phyloP scores from a whole-genome alignment of 2,329 filamentous ascomycete species.

The Juglanconis sp. region DNA sequence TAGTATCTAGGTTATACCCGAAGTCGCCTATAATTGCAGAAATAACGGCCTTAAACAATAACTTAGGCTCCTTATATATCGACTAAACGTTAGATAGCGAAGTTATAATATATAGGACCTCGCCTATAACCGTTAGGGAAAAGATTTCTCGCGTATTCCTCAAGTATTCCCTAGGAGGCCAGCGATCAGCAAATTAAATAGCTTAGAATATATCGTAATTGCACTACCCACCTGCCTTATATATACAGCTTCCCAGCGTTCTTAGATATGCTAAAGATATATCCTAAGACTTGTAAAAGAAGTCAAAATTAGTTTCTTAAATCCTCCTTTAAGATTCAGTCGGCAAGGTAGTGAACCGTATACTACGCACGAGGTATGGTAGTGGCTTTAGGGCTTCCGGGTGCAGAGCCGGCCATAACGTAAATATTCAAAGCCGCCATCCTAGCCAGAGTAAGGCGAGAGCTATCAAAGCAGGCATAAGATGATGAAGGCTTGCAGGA shows the following conservation, averaged over 20 bases:
- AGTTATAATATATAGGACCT: slow-evolving; percentile 2
- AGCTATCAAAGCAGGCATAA: background rate
- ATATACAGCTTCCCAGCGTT: background rate
- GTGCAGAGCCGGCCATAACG: background rate
- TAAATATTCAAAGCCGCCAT: background rate
- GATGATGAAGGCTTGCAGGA: background rate
- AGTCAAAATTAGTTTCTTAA: background rate
- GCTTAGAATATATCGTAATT: background rate
- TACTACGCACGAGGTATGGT: background rate
- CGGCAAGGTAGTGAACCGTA: background rate
- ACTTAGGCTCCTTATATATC: background rate
- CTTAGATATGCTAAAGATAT: background rate
- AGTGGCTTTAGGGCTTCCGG: background rate
- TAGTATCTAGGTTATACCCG: background rate
- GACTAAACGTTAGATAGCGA: background rate
- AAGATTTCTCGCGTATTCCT: slow-evolving; percentile 6
- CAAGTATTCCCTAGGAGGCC: background rate
- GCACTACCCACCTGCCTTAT: background rate
- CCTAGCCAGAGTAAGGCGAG: background rate
- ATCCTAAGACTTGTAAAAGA: background rate
- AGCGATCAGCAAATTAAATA: background rate
- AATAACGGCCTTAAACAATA: background rate
- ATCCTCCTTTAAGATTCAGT: background rate
- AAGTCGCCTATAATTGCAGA: background rate
- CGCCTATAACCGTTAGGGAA: background rate